Evolutionary conservation across 2,329 filamentous ascomycete genomes (phyloP), one percentile per base, ranked within the genome.

Genomic region (Ophiosphaerella korrae): DNA sequence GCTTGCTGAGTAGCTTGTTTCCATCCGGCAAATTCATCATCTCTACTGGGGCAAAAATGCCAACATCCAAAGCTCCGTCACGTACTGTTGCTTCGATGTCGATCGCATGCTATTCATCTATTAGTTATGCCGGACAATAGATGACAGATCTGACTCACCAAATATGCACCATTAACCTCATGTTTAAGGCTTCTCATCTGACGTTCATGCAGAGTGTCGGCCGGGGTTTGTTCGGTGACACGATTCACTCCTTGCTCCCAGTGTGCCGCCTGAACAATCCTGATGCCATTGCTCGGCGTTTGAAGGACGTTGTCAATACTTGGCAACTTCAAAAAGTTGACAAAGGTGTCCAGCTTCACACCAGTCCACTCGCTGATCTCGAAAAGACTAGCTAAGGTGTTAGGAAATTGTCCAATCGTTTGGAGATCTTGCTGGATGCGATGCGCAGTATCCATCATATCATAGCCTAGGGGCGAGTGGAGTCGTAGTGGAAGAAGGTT

Each of bases 331-430:
- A 96, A 72, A 58, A 96, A 94, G 69, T 97, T 97, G 62, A 96
- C 85, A 74, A 90, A 93, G 0, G 82, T 85, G 60, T 89, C 82
- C 1, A 96, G 72, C 46, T 73, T 77, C 2, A 91, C 74, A 0
- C 88, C 88, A 0, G 89, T 93, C 91, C 91, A 96, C 13, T 80
- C 72, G 16, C 79, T 73, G 33, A 96, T 86, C 68, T 96, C 87
- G 75, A 83, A 84, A 1, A 96, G 75, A 1, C 84, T 84, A 0
- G 84, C 85, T 1, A 76, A 76, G 0, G 82, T 80, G 64, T 85
- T 84, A 40, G 78, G 80, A 2, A 74, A 72, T 23, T 60, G 79
- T 16, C 80, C 81, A 32, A 96, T 87, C 3, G 76, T 68, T 32
- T 82, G 77, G 0, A 96, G 73, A 62, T 95, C 89, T 0, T 64